phyloP scores from a whole-genome alignment of 1,284 basidiomycete genomes.

The Abortiporus biennis region DNA sequence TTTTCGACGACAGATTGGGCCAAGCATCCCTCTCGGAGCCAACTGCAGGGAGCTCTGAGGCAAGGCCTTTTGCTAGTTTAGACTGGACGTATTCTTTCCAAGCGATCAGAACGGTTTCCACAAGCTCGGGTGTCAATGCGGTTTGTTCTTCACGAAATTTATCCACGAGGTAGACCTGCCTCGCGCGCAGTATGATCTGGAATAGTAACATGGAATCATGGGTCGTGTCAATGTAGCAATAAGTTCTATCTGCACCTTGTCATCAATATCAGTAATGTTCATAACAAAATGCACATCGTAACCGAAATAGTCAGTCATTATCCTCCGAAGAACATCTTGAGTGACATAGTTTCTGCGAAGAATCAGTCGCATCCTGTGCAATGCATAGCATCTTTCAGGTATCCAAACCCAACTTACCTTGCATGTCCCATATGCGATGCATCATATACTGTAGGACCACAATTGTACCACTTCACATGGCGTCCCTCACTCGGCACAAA shows the following conservation, averaged over 20 bases:
- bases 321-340: conserved; percentile 91
- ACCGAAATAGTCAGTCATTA: conserved; percentile 94
- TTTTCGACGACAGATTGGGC: conserved; percentile 42
- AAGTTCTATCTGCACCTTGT: conserved; percentile 71
- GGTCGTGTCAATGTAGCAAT: too few species aligned
- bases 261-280: conserved; percentile 99
- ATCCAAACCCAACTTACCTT: conserved; percentile 45
- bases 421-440: conserved; percentile 99
- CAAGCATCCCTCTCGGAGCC: conserved; percentile 50
- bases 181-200: conserved; percentile 87
- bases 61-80: conserved; percentile 54
- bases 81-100: conserved; percentile 63
- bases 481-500: conserved; percentile 79
- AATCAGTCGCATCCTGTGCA: too few species aligned
- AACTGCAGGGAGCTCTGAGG: conserved; percentile 35
- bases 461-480: conserved; percentile 99
- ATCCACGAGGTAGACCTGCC: conserved; percentile 80
- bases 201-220: neutral
- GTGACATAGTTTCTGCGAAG: conserved; percentile 85
- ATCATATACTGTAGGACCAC: conserved; percentile 99
- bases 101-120: conserved; percentile 54
- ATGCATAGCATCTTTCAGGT: neutral
- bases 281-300: conserved; percentile 99
- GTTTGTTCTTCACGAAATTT: conserved; percentile 52
- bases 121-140: conserved; percentile 51